Evolutionary conservation across 805 yeast species (phyloP), one percentile per base, ranked within the genome.

Genomic region (Yarrowia deformans): DNA sequence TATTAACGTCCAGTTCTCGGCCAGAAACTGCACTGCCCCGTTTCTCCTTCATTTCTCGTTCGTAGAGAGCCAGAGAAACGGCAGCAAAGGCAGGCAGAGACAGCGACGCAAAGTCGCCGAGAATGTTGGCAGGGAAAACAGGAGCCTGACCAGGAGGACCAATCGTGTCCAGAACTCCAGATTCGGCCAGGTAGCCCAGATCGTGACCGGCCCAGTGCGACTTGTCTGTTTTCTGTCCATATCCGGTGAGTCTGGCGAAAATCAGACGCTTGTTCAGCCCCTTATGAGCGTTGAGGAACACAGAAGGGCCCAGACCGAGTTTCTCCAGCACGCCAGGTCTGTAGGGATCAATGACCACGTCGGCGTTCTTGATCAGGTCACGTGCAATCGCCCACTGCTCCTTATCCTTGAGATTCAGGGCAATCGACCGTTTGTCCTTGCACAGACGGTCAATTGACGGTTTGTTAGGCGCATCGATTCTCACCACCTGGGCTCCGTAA

Each of bases 61-160:
- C 54, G 18, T 43, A 66, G 12, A 70, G 58, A 13, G 68, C 71
- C 46, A 69, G 49, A 18, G 70, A 39, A 1, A 70, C 42, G 13
- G 72, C 69, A 18, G 72, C 67, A 46, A 67, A 70, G 3, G 69
- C 72, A 7, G 72, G 72, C 2, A 70, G 69, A n/a, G 72, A 46
- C 3, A 70, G 50, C 8, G 72, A 70, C 13, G 72, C 72, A 37
- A 70, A 70, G 29, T 70, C 72, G 8, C 72, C 72, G 18, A 70
- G 70, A 39, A 70, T 70, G 39, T 70, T 70, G 9, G 70, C 54
- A 2, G 72, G 72, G 43, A 70, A 56, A 19, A 50, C 67, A 0
- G 72, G 72, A 10, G 72, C 66, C 34, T 61, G 35, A 8, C 69
- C 69, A 6, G 71, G 46, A 29, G 72, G 72, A 7, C 72, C 72